These are phyloP conservation scores for Tagetes patula DNA, from an alignment of 129 eudicot species.

Conservation along the genomic window DNA sequence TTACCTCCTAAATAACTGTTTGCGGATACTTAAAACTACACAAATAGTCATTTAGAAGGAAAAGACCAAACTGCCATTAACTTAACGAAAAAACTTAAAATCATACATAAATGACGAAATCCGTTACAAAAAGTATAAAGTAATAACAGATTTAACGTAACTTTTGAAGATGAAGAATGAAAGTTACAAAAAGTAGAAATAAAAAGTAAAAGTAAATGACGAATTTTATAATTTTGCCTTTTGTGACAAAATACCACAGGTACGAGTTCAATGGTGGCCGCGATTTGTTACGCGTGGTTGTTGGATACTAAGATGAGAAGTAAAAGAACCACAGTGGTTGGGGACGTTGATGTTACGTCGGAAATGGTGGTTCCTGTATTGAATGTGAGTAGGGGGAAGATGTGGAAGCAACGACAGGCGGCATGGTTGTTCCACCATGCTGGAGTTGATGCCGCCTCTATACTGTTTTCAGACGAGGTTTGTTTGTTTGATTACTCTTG, in stretches of 20 bases:
- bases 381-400: conserved; percentile 70
- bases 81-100: too few species aligned
- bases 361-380: conserved; percentile 74
- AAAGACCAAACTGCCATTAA: too few species aligned
- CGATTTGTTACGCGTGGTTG: conserved; percentile 74
- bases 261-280: conserved; percentile 90
- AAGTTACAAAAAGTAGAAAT: too few species aligned
- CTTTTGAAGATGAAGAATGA: too few species aligned
- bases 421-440: conserved; percentile 86
- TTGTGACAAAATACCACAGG: conserved; percentile 34
- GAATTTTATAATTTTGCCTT: neutral
- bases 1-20: too few species aligned
- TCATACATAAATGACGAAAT: too few species aligned
- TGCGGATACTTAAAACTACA: too few species aligned
- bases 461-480: conserved; percentile 80
- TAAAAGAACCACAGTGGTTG: conserved; percentile 29
- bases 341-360: conserved; percentile 12
- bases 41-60: too few species aligned
- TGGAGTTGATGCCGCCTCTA: conserved; percentile 59
- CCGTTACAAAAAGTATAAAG: too few species aligned
- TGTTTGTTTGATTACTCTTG: neutral
- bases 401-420: conserved; percentile 84
- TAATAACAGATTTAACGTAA: too few species aligned
- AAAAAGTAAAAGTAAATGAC: too few species aligned
- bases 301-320: conserved; percentile 46